Evolutionary conservation across 1,284 basidiomycete species (phyloP), one percentile per base, ranked within the genome.

Genomic region (Malassezia yamatoensis): DNA sequence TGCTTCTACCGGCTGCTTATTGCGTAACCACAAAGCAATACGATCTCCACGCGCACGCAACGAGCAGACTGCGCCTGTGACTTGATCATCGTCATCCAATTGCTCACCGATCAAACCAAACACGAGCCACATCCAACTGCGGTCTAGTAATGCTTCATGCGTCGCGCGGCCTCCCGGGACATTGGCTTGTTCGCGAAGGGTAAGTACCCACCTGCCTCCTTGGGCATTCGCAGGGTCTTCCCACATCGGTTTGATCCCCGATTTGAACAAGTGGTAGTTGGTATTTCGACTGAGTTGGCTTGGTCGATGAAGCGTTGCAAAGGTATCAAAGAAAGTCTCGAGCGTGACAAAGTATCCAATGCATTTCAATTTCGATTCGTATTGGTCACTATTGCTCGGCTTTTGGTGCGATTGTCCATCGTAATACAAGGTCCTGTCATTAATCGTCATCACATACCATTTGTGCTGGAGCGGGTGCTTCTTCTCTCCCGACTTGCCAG

Each of bases 221-320:
- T 84, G 81, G 9, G 86, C 85, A 74, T 96, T 96, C 45, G 88
- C 86, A 21, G 83, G 83, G 73, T 94, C 90, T 77, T 94, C 90
- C 90, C 90, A 94, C 87, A 93, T 91, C 39, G 89, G 86, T 71
- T 88, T 89, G 60, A 80, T 78, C 35, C 85, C 85, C 29, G 83
- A 80, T 77, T 94, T 94, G 83, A 96, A 96, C 53, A 94, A 79
- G 72, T 94, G 90, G 71, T 93, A 93, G 77, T 90, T 93, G 37
- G 85, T 85, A 76, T 88, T 87, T 64, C 83, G 83, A 63, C 88
- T 86, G 37, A 94, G 82, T 64, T 83, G 83, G 45, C 87, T 89
- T 1, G 90, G 90, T 1, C 86, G 85, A 75, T 89, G 88, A 59
- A 93, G 82, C 83, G 90, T 91, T 77, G 91, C 90, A 79, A 91